Percentiles rank a stretch among this genome's conserved stretches.
phyloP scores from a whole-genome alignment of 2,329 filamentous ascomycete species.

The Neonectria punicea region DNA sequence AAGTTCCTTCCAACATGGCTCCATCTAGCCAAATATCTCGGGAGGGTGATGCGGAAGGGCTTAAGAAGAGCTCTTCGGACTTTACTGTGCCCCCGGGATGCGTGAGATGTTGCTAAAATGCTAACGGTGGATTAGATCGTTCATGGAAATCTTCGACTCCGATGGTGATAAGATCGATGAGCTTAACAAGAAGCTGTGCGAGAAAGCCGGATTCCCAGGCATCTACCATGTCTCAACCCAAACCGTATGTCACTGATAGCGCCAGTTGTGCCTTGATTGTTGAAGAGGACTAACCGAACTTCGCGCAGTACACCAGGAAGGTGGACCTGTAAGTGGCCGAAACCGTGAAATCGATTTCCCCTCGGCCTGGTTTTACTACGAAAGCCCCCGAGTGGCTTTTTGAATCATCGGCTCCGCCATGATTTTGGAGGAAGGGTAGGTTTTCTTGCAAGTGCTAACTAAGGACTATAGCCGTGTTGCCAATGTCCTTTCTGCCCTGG shows the following conservation, averaged over 20 bases:
- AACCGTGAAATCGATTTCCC: too few relatives aligned
- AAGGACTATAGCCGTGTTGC: constrained; percentile 57
- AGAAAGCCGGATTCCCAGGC: constrained; percentile 23
- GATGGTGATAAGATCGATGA: constrained; percentile 25
- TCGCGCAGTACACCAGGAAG: constrained; percentile 68
- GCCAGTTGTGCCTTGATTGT: too few relatives aligned
- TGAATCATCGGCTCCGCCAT: neutral
- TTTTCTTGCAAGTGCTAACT: neutral
- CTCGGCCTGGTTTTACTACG: neutral
- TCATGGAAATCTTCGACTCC: constrained; percentile 25
- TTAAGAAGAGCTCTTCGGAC: too few relatives aligned
- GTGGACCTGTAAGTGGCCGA: constrained; percentile 70
- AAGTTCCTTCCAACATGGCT: neutral
- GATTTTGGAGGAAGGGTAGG: too few relatives aligned
- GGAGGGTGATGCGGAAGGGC: too few relatives aligned
- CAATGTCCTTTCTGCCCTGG: constrained; percentile 81
- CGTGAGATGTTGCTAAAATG: neutral
- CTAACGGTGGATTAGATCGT: neutral
- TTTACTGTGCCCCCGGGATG: neutral
- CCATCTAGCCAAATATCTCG: too few relatives aligned
- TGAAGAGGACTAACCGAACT: neutral
- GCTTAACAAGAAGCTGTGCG: constrained; percentile 22
- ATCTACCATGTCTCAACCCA: constrained; percentile 33
- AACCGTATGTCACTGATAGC: constrained; percentile 10
- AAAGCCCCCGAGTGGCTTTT: neutral